A percentile compares a stretch with the other conserved stretches of the same genome.
phyloP scores from a whole-genome alignment of 2,329 filamentous ascomycete species.

The Claviceps arundinis region DNA sequence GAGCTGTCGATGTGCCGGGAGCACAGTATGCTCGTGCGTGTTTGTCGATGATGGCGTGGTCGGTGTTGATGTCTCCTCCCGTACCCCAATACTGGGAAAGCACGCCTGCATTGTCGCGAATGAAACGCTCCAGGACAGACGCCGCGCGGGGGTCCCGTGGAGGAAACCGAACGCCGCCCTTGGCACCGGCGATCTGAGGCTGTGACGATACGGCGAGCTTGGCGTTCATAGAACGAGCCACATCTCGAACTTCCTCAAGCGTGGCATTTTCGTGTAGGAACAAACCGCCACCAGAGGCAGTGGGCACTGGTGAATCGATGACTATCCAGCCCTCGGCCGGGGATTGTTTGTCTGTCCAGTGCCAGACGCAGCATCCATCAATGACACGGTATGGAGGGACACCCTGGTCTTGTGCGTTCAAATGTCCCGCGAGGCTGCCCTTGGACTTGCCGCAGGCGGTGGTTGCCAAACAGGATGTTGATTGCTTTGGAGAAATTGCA shows the following conservation, averaged over 20 bases:
- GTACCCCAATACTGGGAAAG: background rate
- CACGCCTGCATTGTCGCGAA: background rate
- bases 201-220: background rate
- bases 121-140: background rate
- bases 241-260: background rate
- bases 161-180: background rate
- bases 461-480: background rate
- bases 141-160: background rate
- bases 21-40: background rate
- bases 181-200: background rate
- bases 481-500: background rate
- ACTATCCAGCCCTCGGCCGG: background rate
- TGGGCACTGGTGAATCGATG: background rate
- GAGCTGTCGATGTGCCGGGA: background rate
- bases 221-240: background rate
- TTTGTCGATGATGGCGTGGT: background rate
- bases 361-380: background rate
- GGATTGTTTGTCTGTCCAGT: background rate
- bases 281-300: background rate
- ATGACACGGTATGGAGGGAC: background rate
- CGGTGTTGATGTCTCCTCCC: background rate
- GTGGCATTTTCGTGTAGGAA: background rate
- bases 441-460: background rate
- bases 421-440: background rate
- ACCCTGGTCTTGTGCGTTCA: no score